Evolutionary conservation across 2,329 filamentous ascomycete species (phyloP).

Genomic region (Lizonia empirigonia): DNA sequence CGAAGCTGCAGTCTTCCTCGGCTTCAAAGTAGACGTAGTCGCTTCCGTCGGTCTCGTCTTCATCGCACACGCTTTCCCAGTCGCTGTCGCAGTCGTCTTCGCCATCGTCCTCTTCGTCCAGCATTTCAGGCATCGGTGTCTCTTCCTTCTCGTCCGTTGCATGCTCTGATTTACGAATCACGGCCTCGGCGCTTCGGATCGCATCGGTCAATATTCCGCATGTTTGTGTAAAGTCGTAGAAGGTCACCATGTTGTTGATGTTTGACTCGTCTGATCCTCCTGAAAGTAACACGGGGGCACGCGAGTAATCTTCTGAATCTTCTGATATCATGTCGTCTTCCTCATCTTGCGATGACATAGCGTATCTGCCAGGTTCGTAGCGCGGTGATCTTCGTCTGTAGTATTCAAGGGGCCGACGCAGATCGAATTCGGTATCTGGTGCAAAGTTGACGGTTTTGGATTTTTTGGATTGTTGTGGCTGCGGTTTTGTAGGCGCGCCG

Average conservation of each 20-base stretch:
- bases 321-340: conserved; percentile 22
- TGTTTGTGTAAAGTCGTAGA: conserved; percentile 6
- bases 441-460: conserved; percentile 25
- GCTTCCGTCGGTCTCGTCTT: conserved; percentile 17
- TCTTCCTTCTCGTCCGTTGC: conserved; percentile 14
- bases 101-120: conserved; percentile 8
- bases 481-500: conserved; percentile 7
- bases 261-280: not conserved
- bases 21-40: conserved; percentile 25
- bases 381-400: conserved; percentile 35
- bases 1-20: conserved; percentile 28
- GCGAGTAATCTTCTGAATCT: conserved; percentile 29
- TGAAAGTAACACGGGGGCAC: conserved; percentile 10
- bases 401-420: conserved; percentile 30
- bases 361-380: conserved; percentile 40
- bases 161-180: conserved; percentile 5
- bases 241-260: not conserved
- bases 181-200: conserved; percentile 7
- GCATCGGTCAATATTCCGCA: conserved; percentile 8
- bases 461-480: conserved; percentile 7
- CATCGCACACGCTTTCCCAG: conserved; percentile 32
- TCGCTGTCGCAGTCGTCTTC: conserved; percentile 29
- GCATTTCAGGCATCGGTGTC: not conserved
- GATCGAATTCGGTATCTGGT: conserved; percentile 28
- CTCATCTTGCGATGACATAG: conserved; percentile 4